Base-by-base conservation (phyloP, 176 grass and related monocot species). In the Musa beccarii region DNA sequence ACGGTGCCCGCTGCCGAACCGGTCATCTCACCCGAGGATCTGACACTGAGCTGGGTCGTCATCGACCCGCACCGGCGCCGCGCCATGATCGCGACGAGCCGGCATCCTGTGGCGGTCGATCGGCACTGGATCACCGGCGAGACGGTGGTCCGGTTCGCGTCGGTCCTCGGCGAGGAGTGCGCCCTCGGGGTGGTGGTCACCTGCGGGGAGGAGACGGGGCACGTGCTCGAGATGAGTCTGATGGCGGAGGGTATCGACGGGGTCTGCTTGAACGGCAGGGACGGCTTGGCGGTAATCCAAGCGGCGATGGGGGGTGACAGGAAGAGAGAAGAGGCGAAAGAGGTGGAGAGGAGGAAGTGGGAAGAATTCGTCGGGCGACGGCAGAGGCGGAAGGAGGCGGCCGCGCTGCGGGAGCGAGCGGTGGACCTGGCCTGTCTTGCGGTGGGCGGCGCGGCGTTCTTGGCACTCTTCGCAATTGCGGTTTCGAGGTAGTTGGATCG, bases 11-110 rank as follows among this genome's bases (percentile, higher is more conserved):
- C 10, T 23, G 1, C 12, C 25, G 25, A 84, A 17, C 2, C 54
- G 19, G 34, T 54, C 11, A 78, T 89, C 74, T 28, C 78, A 20
- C 76, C 78, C 0, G 14, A 54, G 0, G 85, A 87, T 16, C 85
- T 92, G 13, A 51, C 78, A n/a, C 84, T 99, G 1, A 99, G 83
- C 88, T 99, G 95, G 95, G 74, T 92, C 1, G 81, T 94, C 2
- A 74, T 94, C 19, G 88, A 94, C 73, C 87, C 87, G 16, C 70
- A 25, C 1, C 16, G 76, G 1, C 52, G 73, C 12, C 83, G 81
- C 49, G 83, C 93, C 1, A 25, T 90, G 13, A 92, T 84, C 77
- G 76, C 79, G 6, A 85, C 89, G 0, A 90, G 87, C 74, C 81
- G 85, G 26, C 75, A 79, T 1, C 87, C 89, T 1, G 93, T 92